phyloP scores from a whole-genome alignment of 306 rosid genomes.

The Cicer arietinum region DNA sequence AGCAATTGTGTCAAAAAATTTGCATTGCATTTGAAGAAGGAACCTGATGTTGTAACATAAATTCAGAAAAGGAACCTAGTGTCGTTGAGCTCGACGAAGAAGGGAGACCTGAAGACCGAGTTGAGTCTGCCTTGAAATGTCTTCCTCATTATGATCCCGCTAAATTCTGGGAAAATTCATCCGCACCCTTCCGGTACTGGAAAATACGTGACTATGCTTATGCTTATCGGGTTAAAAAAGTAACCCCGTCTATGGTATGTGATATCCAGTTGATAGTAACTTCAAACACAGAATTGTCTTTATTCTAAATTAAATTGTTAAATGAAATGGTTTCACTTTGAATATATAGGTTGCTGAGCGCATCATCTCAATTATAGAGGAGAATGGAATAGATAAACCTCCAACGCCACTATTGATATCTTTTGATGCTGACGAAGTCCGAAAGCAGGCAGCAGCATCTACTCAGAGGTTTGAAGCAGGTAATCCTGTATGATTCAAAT shows the following conservation, averaged over 20 bases:
- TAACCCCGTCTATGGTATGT: conserved; percentile 79
- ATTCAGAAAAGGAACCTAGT: conserved; percentile 69
- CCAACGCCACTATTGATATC: conserved; percentile 74
- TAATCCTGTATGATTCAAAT: conserved; percentile 48
- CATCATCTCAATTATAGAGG: conserved; percentile 70
- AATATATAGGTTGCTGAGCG: conserved; percentile 72
- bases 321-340: conserved; percentile 21
- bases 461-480: conserved; percentile 89
- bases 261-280: conserved; percentile 35
- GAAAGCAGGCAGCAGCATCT: conserved; percentile 89
- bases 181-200: conserved; percentile 74
- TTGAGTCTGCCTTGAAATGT: conserved; percentile 73
- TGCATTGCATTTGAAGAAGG: conserved; percentile 36
- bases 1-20: conserved; percentile 20
- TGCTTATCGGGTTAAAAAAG: conserved; percentile 75
- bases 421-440: conserved; percentile 76
- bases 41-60: conserved; percentile 39
- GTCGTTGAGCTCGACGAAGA: conserved; percentile 70
- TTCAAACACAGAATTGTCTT: background rate
- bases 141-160: conserved; percentile 79
- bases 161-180: conserved; percentile 49
- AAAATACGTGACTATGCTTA: conserved; percentile 92
- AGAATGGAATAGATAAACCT: conserved; percentile 59
- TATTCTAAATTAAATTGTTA: conserved; percentile 35
- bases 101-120: conserved; percentile 78